Base-by-base conservation (phyloP, 1,139 yeast species). In the Blastobotrys capitulatus region DNA sequence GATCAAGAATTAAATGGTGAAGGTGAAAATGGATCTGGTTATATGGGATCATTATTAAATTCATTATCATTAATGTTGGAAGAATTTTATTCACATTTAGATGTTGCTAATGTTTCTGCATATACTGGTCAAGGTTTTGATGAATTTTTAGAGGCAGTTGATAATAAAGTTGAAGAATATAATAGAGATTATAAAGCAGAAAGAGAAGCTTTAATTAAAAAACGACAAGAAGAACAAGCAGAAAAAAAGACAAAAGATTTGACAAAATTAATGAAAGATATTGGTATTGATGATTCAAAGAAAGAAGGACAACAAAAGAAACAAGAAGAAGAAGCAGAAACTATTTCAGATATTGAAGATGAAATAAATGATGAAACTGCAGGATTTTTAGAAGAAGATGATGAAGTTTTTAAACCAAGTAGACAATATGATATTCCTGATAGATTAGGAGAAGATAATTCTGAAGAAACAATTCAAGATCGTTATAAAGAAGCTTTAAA, bases 61-160 rank as follows among this genome's bases (percentile, higher is more conserved):
- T 88, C 96, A 2, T 86, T 94, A 96, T 86, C 96, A 22, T 75
- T 94, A 58, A 89, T 94, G 90, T 73, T 94, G 56, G 99, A 94
- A 65, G 98, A 94, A 64, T 94, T 94, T 63, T 94, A 94, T 67
- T 84, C 95, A 1, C 94, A 90, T 54, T 71, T 94, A 57, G 98
- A 92, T 64, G 87, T 89, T 50, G 96, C 87, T 40, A 84, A 90
- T 13, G 96, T 89, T 13, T 86, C 96, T 47, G 81, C 97, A 32
- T 84, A 81, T 62, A 90, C 97, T 0, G 98, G 98, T 15, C 83
- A 77, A 2, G 99, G 99, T 0, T 86, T 94, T 64, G 96, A 89
- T 63, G 96, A 88, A 34, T 92, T 94, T 62, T 65, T 90, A 65
- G 74, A 71, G 16, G 86, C 89, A 0, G 94, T 94, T 3, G 95